These are phyloP conservation scores for Carex myosuroides DNA, from an alignment of 176 grass and related monocot genomes.

Conservation along the genomic window DNA sequence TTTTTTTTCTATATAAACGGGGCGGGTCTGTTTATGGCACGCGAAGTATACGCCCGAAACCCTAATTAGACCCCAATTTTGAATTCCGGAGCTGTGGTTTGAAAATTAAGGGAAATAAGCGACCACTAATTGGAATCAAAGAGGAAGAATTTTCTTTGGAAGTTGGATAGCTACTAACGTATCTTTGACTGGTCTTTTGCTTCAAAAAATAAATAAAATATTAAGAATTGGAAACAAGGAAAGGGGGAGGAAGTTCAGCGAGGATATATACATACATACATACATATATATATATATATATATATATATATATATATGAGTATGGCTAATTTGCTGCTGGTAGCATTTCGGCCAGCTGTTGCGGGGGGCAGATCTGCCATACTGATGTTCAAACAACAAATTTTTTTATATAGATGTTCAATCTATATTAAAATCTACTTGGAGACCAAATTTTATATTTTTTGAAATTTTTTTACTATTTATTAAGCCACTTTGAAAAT, in stretches of 20 bases:
- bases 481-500: no score
- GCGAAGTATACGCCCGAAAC: not conserved
- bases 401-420: no score
- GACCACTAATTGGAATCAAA: not conserved
- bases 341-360: no score
- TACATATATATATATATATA: not conserved
- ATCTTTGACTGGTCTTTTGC: slow-evolving; percentile 1
- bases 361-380: no score
- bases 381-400: no score
- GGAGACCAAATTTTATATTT: no score
- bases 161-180: not conserved
- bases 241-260: not conserved
- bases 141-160: not conserved
- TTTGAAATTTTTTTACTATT: no score
- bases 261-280: not conserved
- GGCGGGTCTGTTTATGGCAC: not conserved
- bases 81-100: not conserved
- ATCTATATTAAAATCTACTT: no score
- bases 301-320: no score
- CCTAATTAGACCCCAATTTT: not conserved
- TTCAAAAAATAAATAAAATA: not conserved
- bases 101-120: not conserved
- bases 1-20: not conserved
- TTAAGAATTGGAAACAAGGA: not conserved
- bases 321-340: no score